phyloP scores from a whole-genome alignment of 2,329 filamentous ascomycete genomes.

The Conoideocrella luteorostrata region DNA sequence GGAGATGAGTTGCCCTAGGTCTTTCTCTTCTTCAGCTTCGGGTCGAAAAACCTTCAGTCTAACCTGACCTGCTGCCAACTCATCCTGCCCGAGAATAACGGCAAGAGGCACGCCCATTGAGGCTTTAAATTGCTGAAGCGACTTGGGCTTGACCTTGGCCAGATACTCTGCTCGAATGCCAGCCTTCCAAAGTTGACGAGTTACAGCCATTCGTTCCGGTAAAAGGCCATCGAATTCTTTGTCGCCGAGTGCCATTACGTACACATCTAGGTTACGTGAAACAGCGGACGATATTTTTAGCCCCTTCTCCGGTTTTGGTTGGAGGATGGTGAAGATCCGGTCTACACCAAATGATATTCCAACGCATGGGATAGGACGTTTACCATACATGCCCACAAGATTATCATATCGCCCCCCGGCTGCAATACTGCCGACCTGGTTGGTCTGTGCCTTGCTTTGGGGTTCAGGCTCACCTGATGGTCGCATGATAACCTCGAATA shows the following conservation, averaged over 20 bases:
- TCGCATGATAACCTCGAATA: conserved; percentile 83
- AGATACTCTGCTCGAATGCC: conserved; percentile 5
- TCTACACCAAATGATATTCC: conserved; percentile 87
- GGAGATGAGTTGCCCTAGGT: conserved; percentile 1
- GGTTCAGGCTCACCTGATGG: conserved; percentile 24
- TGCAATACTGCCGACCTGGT: conserved; percentile 74
- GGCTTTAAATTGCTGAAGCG: conserved; percentile 3
- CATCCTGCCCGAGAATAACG: background rate
- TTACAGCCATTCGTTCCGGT: conserved; percentile 2
- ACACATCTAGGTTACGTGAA: conserved; percentile 3
- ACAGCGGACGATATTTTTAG: background rate
- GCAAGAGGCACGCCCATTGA: conserved; percentile 1
- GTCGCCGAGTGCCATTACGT: background rate
- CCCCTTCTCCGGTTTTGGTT: conserved; percentile 62
- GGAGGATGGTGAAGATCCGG: conserved; percentile 88
- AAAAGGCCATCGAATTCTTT: conserved; percentile 5
- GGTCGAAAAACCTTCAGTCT: conserved; percentile 2
- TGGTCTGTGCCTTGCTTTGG: conserved; percentile 46
- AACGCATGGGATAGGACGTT: conserved; percentile 62
- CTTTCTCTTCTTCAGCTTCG: conserved; percentile 3
- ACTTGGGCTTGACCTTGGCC: conserved; percentile 5
- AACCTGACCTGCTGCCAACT: conserved; percentile 3
- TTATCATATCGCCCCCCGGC: conserved; percentile 90
- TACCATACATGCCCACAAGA: conserved; percentile 90
- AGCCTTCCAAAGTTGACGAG: conserved; percentile 3